Evolutionary conservation across 148 eudicot species (phyloP).

Genomic region (Chenopodium quinoa): DNA sequence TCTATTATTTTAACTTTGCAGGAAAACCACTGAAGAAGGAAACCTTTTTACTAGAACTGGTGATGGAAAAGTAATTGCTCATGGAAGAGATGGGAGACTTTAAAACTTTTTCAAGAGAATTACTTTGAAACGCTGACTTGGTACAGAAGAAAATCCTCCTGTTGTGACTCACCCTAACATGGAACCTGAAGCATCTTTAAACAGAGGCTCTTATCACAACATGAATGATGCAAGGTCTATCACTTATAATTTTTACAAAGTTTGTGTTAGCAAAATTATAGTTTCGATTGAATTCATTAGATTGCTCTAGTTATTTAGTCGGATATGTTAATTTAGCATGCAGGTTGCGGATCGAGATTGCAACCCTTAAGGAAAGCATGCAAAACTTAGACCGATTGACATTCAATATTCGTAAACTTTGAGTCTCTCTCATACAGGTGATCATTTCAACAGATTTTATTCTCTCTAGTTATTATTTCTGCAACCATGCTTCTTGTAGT

Average conservation of each 20-base stretch:
- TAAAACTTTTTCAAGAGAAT: constrained; percentile 66
- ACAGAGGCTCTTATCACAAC: constrained; percentile 35
- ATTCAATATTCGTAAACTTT: constrained; percentile 63
- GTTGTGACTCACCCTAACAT: constrained; percentile 39
- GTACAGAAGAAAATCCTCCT: constrained; percentile 36
- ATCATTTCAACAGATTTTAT: background rate
- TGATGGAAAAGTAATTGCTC: constrained; percentile 39
- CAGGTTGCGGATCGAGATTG: constrained; percentile 66
- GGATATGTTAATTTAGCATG: constrained; percentile 15
- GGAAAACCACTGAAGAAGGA: constrained; percentile 47
- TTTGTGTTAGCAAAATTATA: background rate
- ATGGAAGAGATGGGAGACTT: constrained; percentile 60
- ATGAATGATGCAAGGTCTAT: constrained; percentile 77
- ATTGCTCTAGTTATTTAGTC: background rate
- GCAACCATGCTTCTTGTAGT: background rate
- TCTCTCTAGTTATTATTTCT: background rate
- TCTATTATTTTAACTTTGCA: constrained; percentile 26
- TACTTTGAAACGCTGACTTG: constrained; percentile 62
- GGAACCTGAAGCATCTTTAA: constrained; percentile 33
- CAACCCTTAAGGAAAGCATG: constrained; percentile 85
- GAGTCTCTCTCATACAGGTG: constrained; percentile 75
- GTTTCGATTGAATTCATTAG: background rate
- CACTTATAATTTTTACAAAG: background rate
- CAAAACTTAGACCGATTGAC: constrained; percentile 83
- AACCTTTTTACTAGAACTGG: constrained; percentile 30